phyloP scores from a whole-genome alignment of 2,329 filamentous ascomycete genomes.

The Lachnellula subtilissima region DNA sequence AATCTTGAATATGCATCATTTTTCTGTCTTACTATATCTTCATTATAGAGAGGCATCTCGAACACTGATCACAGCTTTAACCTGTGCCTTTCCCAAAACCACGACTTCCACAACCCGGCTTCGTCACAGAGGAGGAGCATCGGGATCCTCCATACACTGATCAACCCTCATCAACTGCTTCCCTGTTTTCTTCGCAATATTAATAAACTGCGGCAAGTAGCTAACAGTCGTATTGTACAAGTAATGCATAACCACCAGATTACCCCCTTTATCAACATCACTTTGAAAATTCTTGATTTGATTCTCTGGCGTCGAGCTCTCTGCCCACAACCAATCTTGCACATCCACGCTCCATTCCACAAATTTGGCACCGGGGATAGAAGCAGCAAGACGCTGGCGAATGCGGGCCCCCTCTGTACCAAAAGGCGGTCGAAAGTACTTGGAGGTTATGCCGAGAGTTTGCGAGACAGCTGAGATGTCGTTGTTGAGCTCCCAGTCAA shows the following conservation, averaged over 20 bases:
- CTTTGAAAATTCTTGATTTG: conserved; percentile 62
- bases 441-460: conserved; percentile 35
- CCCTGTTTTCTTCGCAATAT: conserved; percentile 56
- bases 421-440: conserved; percentile 66
- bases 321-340: conserved; percentile 66
- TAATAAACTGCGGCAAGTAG: conserved; percentile 61
- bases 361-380: conserved; percentile 49
- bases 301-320: conserved; percentile 56
- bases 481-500: conserved; percentile 59
- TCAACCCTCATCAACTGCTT: conserved; percentile 63
- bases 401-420: conserved; percentile 64
- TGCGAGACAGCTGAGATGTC: conserved; percentile 46
- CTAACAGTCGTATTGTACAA: conserved; percentile 58
- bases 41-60: background rate
- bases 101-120: background rate
- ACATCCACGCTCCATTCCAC: conserved; percentile 68
- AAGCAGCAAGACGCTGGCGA: conserved; percentile 54
- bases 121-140: conserved; percentile 42
- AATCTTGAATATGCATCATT: too few relatives aligned
- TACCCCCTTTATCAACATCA: conserved; percentile 57
- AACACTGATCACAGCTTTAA: background rate
- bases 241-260: conserved; percentile 66
- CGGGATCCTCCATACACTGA: conserved; percentile 60
- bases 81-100: background rate
- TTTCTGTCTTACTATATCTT: too few relatives aligned